Base-by-base conservation (phyloP, 257 asterid species). In the Mentha longifolia region DNA sequence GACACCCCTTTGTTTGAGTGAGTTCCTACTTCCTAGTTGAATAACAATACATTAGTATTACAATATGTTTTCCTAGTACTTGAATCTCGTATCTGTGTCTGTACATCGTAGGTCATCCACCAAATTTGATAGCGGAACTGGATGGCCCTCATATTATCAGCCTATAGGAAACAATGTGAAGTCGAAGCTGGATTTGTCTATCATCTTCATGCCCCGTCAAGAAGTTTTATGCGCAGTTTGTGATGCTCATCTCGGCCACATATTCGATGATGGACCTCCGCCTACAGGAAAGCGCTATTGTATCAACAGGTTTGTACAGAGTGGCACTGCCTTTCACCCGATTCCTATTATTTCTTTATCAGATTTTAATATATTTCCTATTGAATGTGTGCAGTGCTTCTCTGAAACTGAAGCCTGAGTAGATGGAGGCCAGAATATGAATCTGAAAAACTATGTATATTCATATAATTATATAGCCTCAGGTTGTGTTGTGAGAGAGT, bases 241-340 rank as follows among this genome's bases (percentile, higher is more conserved):
- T 20, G 95, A 88, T 71, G 98, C 98, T 74, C 98, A 89, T 86
- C 96, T 93, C 33, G 98, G 98, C 51, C 98, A 93, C 51, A 80
- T 89, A 10, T 91, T 93, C 60, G 92, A 89, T 28, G 98, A 91
- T 68, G 98, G 98, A 17, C 98, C 97, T 22, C 88, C 82, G 1
- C 98, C 98, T 41, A 93, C 98, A 0, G 94, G 95, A 68, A 81
- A 93, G 70, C 93, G 98, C 70, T 86, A 83, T 54, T 93, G 98
- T 61, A 93, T 93, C 77, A 93, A 93, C 77, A 90, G 98, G 98
- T 92, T 74, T n/a, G n/a, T n/a, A 6, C 10, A 7, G n/a, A 20
- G 39, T 3, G 6, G 8, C 4, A 35, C 8, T 4, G 6, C 20
- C 10, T 22, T 28, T 33, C 45, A 55, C 7, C 7, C 5, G 31